Base-by-base conservation (phyloP, 73 alveolate species). In the Tetrahymena malaccensis region DNA sequence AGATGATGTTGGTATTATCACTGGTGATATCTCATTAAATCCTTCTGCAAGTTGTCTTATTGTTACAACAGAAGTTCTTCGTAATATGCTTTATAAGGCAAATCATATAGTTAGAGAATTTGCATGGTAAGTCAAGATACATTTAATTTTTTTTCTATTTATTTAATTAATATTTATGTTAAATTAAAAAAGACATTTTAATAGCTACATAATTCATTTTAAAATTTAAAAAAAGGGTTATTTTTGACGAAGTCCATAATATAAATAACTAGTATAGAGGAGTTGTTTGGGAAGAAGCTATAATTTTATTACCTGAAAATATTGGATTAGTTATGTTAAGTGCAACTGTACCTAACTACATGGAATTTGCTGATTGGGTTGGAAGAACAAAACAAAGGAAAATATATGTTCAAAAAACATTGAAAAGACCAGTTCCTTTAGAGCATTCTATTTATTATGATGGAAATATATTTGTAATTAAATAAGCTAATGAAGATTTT, bases 231-330 rank as follows among this genome's bases (percentile, higher is more conserved):
- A 70, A 70, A 9, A 70, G 89, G 89, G 96, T 94, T 8, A 94
- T 94, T 83, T 94, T 94, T 58, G 96, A 70, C 44, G 99, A 98
- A 94, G 99, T 99, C 17, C 99, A 99, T 97, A 99, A 99, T 94
- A 98, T 99, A 34, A 98, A 99, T 94, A 99, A 99, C 94, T 94
- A 97, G 55, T 99, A 99, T 85, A 96, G 99, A 96, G 99, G 99
- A 13, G 98, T 96, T 96, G 99, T 99, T 10, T 99, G 99, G 99
- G 99, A 99, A 96, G 99, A 99, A 94, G 98, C 98, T 43, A 96
- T 99, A 93, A 98, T 99, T 94, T 97, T 99, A 97, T 96, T 99
- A 43, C 99, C 99, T 5, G 98, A 94, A 35, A 98, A 98, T 17
- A 94, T 94, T 13, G 96, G 96, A 16, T 83, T 94, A 16, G 93